Evolutionary conservation across 306 rosid genomes (phyloP).

Genomic region (Casuarina equisetifolia): DNA sequence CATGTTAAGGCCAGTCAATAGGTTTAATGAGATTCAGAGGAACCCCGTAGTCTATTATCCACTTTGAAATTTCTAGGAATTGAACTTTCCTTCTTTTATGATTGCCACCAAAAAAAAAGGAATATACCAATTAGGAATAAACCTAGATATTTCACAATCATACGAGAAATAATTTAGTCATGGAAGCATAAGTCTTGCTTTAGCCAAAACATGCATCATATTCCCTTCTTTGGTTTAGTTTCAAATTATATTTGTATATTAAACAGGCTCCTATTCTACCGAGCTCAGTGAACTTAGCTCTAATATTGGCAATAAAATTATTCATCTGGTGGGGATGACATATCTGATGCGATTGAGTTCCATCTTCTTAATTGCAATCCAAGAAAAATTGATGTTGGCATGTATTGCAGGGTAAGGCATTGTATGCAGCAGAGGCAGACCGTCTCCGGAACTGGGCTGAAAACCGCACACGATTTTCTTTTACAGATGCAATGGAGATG

Average conservation of each 20-base stretch:
- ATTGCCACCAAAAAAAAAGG: background rate
- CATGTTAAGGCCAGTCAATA: background rate
- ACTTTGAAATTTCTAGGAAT: background rate
- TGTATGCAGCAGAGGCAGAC: conserved; percentile 89
- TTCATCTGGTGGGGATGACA: background rate
- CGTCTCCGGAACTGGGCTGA: conserved; percentile 96
- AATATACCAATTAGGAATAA: too few relatives aligned
- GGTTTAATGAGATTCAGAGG: background rate
- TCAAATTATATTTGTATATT: too few relatives aligned
- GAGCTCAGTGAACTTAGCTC: background rate
- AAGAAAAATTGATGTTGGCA: conserved; percentile 8
- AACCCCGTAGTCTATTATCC: background rate
- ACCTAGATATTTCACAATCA: too few relatives aligned
- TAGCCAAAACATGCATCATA: background rate
- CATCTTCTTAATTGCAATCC: background rate
- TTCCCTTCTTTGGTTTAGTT: too few relatives aligned
- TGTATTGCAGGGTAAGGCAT: conserved; percentile 71
- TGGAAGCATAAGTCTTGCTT: background rate
- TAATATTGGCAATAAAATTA: too few relatives aligned
- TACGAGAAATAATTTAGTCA: too few relatives aligned
- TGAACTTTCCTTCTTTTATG: background rate
- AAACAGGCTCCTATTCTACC: background rate
- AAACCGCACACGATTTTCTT: conserved; percentile 73
- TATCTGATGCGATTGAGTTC: background rate
- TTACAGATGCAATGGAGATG: conserved; percentile 95